A percentile compares a stretch with the other conserved stretches of the same genome.
These are phyloP conservation scores for Stereocaulon alpinum DNA, from an alignment of 495 filamentous ascomycete genomes.

Conservation along the genomic window DNA sequence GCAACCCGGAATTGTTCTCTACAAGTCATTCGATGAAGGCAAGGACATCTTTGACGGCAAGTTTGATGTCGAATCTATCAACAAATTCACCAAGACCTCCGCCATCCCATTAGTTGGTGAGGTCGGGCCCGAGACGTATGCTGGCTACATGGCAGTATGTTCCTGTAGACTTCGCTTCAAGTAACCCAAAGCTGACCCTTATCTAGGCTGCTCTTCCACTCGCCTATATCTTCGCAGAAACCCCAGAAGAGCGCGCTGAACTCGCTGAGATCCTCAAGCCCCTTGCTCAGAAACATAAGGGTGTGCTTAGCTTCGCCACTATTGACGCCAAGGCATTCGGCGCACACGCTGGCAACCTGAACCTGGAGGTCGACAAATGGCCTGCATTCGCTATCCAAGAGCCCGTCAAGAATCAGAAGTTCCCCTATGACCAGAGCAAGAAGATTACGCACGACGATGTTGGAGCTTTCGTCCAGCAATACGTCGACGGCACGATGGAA, in stretches of 20 bases:
- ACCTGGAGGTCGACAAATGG: constrained; percentile 91
- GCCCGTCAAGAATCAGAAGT: constrained; percentile 92
- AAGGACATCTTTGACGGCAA: constrained; percentile 73
- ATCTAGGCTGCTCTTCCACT: constrained; percentile 73
- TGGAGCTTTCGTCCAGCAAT: constrained; percentile 77
- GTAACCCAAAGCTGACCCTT: constrained; percentile 7
- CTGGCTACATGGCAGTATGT: constrained; percentile 82
- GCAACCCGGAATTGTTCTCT: constrained; percentile 79
- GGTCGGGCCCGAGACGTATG: constrained; percentile 95
- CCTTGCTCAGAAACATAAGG: constrained; percentile 52
- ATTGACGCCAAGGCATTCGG: constrained; percentile 95
- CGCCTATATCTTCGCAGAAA: constrained; percentile 97
- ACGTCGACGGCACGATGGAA: constrained; percentile 77
- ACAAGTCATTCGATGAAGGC: constrained; percentile 98
- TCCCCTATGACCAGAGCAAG: constrained; percentile 80
- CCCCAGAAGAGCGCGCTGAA: constrained; percentile 72
- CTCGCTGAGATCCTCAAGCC: constrained; percentile 53
- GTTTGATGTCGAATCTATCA: constrained; percentile 66
- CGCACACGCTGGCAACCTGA: constrained; percentile 91
- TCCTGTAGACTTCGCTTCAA: not conserved
- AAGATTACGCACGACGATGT: constrained; percentile 67
- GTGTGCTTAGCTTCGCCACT: constrained; percentile 89
- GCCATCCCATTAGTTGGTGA: constrained; percentile 91
- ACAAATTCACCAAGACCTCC: constrained; percentile 70
- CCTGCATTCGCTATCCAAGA: constrained; percentile 98